Conservation (phyloP, 2,329 filamentous ascomycete species). For the Aspergillus eucalypticola region DNA sequence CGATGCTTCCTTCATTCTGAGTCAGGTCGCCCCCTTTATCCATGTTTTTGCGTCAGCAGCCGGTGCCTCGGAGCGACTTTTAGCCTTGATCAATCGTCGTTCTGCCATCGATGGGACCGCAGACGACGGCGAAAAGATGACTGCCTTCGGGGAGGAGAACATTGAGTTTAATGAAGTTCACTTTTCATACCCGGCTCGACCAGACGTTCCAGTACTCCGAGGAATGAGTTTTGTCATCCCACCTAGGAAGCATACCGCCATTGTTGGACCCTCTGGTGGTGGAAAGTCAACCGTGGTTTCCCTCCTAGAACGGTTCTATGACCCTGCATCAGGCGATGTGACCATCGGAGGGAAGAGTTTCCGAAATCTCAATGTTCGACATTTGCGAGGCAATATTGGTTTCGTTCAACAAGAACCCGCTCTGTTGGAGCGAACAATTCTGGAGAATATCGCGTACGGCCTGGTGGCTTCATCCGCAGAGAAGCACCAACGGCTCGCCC, state of each 20-base stretch:
- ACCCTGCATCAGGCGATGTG: conserved; percentile 35
- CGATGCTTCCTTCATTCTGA: conserved; percentile 41
- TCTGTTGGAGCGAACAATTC: conserved; percentile 53
- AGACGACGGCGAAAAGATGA: conserved; percentile 23
- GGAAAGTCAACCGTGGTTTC: conserved; percentile 53
- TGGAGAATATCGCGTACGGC: conserved; percentile 57
- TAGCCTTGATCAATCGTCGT: conserved; percentile 57
- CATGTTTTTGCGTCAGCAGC: conserved; percentile 53
- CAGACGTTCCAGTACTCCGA: conserved; percentile 37
- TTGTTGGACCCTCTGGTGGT: conserved; percentile 54
- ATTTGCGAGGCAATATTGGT: conserved; percentile 37
- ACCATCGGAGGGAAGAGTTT: conserved; percentile 33
- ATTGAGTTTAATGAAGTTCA: conserved; percentile 37
- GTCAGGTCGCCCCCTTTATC: conserved; percentile 40
- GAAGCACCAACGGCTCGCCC: conserved; percentile 26
- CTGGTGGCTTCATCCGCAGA: conserved; percentile 41
- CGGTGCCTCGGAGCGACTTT: conserved; percentile 58
- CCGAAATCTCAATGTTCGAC: conserved; percentile 35
- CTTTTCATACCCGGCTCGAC: conserved; percentile 41
- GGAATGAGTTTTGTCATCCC: conserved; percentile 36
- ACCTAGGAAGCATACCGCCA: conserved; percentile 41
- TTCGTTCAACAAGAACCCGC: conserved; percentile 56
- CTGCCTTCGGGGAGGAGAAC: conserved; percentile 23
- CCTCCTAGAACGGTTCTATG: conserved; percentile 41
- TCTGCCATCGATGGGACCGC: conserved; percentile 48